Base-by-base conservation (phyloP, 192 early-diverging fungal species). In the Mortierella hygrophila region DNA sequence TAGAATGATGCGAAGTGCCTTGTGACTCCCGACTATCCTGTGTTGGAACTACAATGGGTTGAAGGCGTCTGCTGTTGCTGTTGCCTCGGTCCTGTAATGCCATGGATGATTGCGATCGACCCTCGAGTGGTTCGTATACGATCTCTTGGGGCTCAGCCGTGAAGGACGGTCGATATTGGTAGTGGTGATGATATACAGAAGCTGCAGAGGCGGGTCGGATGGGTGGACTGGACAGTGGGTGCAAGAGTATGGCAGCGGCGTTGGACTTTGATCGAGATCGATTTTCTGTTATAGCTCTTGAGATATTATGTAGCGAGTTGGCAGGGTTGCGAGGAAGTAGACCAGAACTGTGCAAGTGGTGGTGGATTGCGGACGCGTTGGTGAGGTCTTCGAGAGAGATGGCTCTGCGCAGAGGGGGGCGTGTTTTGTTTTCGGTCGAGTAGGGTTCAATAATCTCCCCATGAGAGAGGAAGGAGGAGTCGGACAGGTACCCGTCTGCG, bases 401-500 rank as follows among this genome's bases (percentile, higher is more conserved):
- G 55, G 84, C 84, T 63, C 84, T 70, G n/a, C 84, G 74, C 10
- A 86, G 32, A 3, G 77, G 78, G 26, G 74, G 74, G 44, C 47
- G 54, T 44, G 79, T 60, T 35, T 65, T 75, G 20, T 63, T 70
- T 10, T 38, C 54, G n/a, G 74, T 60, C 29, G 74, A 71, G 32
- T 70, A 84, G 15, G 35, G 57, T 68, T 80, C 79, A 15, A 75
- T 86, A 29, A 78, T 74, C 18, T 86, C 84, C 38, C 72, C 79
- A 47, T 68, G 46, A 49, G 79, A 80, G 37, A 78, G 57, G 72
- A 38, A 75, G n/a, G 84, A 86, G 4, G 79, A 74, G 29, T 86
- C 84, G 2, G 84, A 81, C 10, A 86, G 70, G 42, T 86, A 86
- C 6, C 79, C 84, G 72, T 86, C 84, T 23, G 52, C 71, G 49